phyloP scores from a whole-genome alignment of 1,139 yeast species.

The Zygosaccharomyces sapae region DNA sequence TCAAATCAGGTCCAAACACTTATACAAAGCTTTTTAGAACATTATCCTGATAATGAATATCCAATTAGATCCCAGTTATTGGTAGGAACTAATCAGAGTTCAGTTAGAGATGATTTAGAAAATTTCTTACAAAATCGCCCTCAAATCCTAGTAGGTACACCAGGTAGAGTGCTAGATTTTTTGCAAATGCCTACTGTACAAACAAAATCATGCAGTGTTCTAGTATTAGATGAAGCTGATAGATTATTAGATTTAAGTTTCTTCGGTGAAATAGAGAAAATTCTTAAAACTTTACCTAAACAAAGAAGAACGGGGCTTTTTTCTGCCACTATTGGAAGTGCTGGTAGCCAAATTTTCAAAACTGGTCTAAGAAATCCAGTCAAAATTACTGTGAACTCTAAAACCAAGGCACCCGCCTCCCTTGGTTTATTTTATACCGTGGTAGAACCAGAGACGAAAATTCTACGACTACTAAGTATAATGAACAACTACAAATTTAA shows the following conservation, averaged over 20 bases:
- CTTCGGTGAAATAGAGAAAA: constrained; percentile 60
- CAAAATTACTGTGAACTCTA: constrained; percentile 65
- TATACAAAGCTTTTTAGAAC: constrained; percentile 54
- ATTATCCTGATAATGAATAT: constrained; percentile 48
- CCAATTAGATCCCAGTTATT: constrained; percentile 62
- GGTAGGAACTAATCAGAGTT: constrained; percentile 62
- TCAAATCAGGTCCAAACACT: constrained; percentile 79
- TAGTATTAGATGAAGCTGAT: constrained; percentile 91
- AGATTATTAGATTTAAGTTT: constrained; percentile 77
- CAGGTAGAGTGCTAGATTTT: constrained; percentile 83
- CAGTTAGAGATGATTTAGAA: constrained; percentile 72
- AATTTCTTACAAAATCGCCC: constrained; percentile 52
- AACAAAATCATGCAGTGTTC: constrained; percentile 60
- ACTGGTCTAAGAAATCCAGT: constrained; percentile 91
- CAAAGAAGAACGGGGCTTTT: constrained; percentile 92
- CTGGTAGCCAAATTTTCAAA: constrained; percentile 63
- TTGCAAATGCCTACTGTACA: constrained; percentile 48
- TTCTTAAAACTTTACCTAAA: constrained; percentile 67
- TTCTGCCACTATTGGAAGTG: constrained; percentile 84
- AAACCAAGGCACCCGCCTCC: constrained; percentile 52
- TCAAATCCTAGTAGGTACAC: constrained; percentile 83
- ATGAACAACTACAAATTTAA: constrained; percentile 54
- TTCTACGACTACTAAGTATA: constrained; percentile 54
- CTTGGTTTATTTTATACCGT: constrained; percentile 60
- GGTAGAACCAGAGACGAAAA: constrained; percentile 56